Evolutionary conservation across 2,329 filamentous ascomycete genomes (phyloP).

Genomic region (Aschersonia sp.): DNA sequence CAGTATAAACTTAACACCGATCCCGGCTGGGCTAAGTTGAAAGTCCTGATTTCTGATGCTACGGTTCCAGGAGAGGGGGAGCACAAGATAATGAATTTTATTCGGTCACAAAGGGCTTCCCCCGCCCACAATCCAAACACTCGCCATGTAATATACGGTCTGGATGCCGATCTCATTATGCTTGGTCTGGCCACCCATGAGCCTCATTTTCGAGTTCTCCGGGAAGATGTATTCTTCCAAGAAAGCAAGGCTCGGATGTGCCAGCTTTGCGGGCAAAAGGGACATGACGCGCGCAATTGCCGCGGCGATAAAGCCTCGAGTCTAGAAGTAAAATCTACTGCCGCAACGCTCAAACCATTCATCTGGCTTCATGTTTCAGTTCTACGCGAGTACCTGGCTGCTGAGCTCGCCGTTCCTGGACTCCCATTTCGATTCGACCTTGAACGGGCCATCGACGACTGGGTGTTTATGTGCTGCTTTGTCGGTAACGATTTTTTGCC

Average conservation of each 20-base stretch:
- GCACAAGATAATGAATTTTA: slow-evolving; percentile 98
- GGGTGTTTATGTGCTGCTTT: slow-evolving; percentile 99
- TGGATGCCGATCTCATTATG: slow-evolving; percentile 98
- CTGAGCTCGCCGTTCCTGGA: slow-evolving; percentile 71
- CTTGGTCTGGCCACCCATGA: slow-evolving; percentile 93
- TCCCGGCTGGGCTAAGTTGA: slow-evolving; percentile 86
- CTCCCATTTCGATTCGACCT: slow-evolving; percentile 84
- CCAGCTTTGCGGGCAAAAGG: slow-evolving; percentile 79
- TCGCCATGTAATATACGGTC: slow-evolving; percentile 90
- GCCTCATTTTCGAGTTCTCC: slow-evolving; percentile 86
- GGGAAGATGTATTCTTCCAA: slow-evolving; percentile 93
- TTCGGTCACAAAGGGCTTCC: slow-evolving; percentile 81
- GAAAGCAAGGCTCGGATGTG: slow-evolving; percentile 73
- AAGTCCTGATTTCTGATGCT: slow-evolving; percentile 96
- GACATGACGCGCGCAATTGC: slow-evolving; percentile 80
- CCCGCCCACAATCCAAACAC: slow-evolving; percentile 93
- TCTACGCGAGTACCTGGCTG: slow-evolving; percentile 80
- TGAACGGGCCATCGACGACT: slow-evolving; percentile 88
- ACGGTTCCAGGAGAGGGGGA: slow-evolving; percentile 96
- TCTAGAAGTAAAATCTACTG: slow-evolving; percentile 67
- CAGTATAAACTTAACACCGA: slow-evolving; percentile 96
- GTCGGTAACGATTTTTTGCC: slow-evolving; percentile 97
- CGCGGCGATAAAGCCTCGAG: slow-evolving; percentile 66
- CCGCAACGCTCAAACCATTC: slow-evolving; percentile 67
- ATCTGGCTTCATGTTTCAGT: slow-evolving; percentile 95